Percentiles rank a stretch among this genome's conserved stretches.
Evolutionary conservation across 768 basidiomycete species (phyloP).

Genomic region (Boletus reticulatus): DNA sequence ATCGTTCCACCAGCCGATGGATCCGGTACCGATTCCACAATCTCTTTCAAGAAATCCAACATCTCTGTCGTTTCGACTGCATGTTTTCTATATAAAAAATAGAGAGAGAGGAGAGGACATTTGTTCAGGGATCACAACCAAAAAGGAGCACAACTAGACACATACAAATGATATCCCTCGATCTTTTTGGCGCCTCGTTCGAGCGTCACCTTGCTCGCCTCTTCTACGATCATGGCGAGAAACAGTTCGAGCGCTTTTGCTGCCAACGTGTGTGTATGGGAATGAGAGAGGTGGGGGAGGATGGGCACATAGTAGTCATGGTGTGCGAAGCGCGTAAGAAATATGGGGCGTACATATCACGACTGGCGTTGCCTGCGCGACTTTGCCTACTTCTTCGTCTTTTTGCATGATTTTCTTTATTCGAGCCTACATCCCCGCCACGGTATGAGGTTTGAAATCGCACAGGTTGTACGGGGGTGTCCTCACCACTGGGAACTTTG

Average conservation of each 20-base stretch:
- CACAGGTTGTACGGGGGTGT: background rate
- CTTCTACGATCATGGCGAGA: slow-evolving; percentile 78
- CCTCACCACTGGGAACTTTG: slow-evolving; percentile 90
- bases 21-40: slow-evolving; percentile 83
- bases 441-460: background rate
- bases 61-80: slow-evolving; percentile 84
- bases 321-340: slow-evolving; percentile 12
- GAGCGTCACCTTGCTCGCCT: slow-evolving; percentile 75
- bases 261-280: slow-evolving; percentile 30
- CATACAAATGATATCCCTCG: slow-evolving; percentile 91
- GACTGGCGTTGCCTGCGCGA: slow-evolving; percentile 93
- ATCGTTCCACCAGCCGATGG: slow-evolving; percentile 82
- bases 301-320: slow-evolving; percentile 2
- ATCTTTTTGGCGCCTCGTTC: slow-evolving; percentile 84
- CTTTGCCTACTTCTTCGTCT: slow-evolving; percentile 98
- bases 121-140: slow-evolving; percentile 1
- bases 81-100: slow-evolving; percentile 64
- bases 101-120: background rate
- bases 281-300: background rate
- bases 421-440: slow-evolving; percentile 64
- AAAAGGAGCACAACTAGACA: slow-evolving; percentile 19
- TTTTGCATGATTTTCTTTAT: slow-evolving; percentile 99
- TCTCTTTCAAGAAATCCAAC: slow-evolving; percentile 93
- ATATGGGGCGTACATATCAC: slow-evolving; percentile 80
- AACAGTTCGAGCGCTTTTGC: slow-evolving; percentile 96